phyloP scores from a whole-genome alignment of 1,284 basidiomycete species.

The Rhodotorula mucilaginosa region DNA sequence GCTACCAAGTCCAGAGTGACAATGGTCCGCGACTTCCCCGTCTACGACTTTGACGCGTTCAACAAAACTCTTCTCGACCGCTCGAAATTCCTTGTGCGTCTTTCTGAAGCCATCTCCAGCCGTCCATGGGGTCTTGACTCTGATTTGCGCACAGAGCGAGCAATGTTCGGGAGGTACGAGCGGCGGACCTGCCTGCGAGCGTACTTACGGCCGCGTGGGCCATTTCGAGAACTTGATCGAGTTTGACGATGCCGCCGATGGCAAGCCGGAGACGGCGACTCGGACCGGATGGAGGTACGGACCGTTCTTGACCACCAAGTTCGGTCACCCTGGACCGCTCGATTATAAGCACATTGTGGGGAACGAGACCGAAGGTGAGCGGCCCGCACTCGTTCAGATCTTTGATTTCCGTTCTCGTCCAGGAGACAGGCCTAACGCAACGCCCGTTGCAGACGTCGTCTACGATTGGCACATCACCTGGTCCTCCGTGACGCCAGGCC shows the following conservation, averaged over 20 bases:
- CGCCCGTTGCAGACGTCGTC: not conserved
- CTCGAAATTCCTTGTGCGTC: not conserved
- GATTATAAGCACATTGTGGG: not conserved
- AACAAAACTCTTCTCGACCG: not conserved
- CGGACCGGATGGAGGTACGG: conserved; percentile 3
- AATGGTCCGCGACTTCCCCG: not conserved
- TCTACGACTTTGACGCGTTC: conserved; percentile 2
- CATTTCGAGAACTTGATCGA: conserved; percentile 14
- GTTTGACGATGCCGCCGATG: conserved; percentile 4
- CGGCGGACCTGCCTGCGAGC: not conserved
- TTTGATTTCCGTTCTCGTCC: not conserved
- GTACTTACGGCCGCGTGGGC: not conserved
- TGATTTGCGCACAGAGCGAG: not conserved
- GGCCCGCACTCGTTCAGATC: not conserved
- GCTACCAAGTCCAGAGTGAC: not conserved
- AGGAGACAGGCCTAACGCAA: not conserved
- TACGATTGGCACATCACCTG: conserved; percentile 3
- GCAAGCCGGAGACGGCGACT: not conserved
- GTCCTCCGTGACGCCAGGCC: not conserved
- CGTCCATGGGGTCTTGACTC: not conserved
- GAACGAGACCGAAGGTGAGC: conserved; percentile 1
- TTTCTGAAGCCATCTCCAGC: no score
- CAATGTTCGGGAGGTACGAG: not conserved
- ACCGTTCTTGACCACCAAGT: not conserved
- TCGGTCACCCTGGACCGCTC: not conserved